Evolutionary conservation across 768 basidiomycete species (phyloP).

Genomic region (Rhodotorula toruloides): DNA sequence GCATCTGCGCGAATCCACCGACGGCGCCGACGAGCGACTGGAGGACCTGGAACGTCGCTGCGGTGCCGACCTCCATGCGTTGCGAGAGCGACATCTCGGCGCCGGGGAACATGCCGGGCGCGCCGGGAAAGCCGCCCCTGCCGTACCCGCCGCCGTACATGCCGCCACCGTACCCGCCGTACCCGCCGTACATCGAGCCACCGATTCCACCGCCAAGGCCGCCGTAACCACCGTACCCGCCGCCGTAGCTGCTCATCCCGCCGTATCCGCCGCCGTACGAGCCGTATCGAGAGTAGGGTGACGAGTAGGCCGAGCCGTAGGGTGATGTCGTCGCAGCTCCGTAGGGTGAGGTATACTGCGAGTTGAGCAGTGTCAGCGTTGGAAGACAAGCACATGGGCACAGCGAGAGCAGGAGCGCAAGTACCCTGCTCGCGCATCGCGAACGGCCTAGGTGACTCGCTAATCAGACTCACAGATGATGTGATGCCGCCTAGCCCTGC

Average conservation of each 20-base stretch:
- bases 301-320: conserved; percentile 46
- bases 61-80: conserved; percentile 80
- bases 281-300: conserved; percentile 50
- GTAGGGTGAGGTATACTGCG: background rate
- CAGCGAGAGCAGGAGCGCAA: background rate
- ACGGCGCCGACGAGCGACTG: conserved; percentile 95
- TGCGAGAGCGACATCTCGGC: conserved; percentile 62
- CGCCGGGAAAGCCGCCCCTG: too few relatives aligned
- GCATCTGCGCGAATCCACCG: conserved; percentile 89
- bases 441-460: background rate
- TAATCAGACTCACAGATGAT: background rate
- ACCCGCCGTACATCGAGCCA: conserved; percentile 36
- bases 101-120: too few relatives aligned
- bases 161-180: conserved; percentile 49
- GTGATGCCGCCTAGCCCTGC: background rate
- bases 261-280: conserved; percentile 30
- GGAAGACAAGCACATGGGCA: background rate
- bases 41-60: conserved; percentile 84
- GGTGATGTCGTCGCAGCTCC: conserved; percentile 10
- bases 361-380: background rate
- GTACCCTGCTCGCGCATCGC: background rate
- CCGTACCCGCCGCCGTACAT: conserved; percentile 48
- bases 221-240: conserved; percentile 5
- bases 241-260: conserved; percentile 9
- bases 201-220: too few relatives aligned